These are phyloP conservation scores for Solanum pinnatisectum DNA, from an alignment of 257 asterid species.

Conservation along the genomic window DNA sequence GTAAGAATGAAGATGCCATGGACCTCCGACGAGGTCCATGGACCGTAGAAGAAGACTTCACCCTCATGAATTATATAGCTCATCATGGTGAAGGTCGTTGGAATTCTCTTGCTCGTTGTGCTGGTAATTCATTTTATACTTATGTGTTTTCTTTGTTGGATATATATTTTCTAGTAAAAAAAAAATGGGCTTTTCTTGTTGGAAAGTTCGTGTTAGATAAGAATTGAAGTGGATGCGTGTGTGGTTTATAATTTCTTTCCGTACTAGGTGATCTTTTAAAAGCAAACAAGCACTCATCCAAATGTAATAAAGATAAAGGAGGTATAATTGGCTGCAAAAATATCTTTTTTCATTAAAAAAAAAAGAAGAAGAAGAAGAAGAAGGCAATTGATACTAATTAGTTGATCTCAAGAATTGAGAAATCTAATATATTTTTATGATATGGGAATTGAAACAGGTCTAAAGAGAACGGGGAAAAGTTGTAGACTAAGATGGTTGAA, in stretches of 20 bases:
- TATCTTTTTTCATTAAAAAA: not conserved
- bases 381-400: not conserved
- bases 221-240: not conserved
- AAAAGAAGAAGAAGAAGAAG: not conserved
- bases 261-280: not conserved
- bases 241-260: not conserved
- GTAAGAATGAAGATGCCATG: slow-evolving; percentile 26
- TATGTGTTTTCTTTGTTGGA: not conserved
- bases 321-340: not conserved
- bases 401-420: not conserved
- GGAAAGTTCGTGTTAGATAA: not conserved
- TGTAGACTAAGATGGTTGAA: slow-evolving; percentile 74
- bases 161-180: not conserved
- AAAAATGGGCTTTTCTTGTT: not conserved
- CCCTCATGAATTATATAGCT: slow-evolving; percentile 64
- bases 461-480: slow-evolving; percentile 79
- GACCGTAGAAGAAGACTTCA: slow-evolving; percentile 50
- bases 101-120: slow-evolving; percentile 72
- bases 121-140: slow-evolving; percentile 31
- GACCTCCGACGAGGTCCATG: slow-evolving; percentile 19
- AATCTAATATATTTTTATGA: not conserved
- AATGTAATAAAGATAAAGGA: not conserved
- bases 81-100: slow-evolving; percentile 91
- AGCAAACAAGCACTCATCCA: slow-evolving; percentile 13
- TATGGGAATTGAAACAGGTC: slow-evolving; percentile 26